Evolutionary conservation across 768 basidiomycete species (phyloP), one percentile per base, ranked within the genome.

Genomic region (Hebeloma cylindrosporum): DNA sequence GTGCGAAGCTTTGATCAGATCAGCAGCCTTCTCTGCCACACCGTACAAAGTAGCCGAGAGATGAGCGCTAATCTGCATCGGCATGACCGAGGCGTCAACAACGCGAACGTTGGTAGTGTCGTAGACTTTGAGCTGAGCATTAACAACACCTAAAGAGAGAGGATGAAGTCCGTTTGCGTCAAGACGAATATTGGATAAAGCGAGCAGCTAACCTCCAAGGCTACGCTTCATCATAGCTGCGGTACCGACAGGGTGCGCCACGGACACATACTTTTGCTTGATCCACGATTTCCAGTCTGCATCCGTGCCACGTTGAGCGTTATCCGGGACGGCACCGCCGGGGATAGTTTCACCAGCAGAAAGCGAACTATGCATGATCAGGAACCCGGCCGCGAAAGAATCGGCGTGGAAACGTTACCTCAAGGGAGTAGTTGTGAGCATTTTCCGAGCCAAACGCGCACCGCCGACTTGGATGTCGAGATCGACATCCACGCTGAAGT

Each of bases 1-100:
- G 10, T 48, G 47, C 9, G 53, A 48, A 1, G 71, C 72, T 51
- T 74, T 74, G 57, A 77, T 77, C 28, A 79, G 51, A 47, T 74
- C 72, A 3, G 74, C 76, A 13, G 75, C 76, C 56, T 77, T 77
- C 62, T 78, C 78, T 5, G 76, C 76, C n/a, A 81, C 65, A 16
- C 73, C 77, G 52, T 76, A 80, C 26, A 78, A 56, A 43, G 77
- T 75, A 9, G 72, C 66, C 23, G 66, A 67, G 42, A 76, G 45
- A 48, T 76, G 73, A 3, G 73, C 74, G 46, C 72, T 72, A 32
- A 79, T 53, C 42, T 77, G 74, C 28, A 75, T 45, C 5, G 78
- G 77, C 48, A 77, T 57, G 5, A 78, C 54, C 26, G 71, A 74
- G 13, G 74, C 74, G 55, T 79, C 79, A 0, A 75, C 73, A 22